Base-by-base conservation (phyloP, 257 asterid genomes). In the Datura wrightii region DNA sequence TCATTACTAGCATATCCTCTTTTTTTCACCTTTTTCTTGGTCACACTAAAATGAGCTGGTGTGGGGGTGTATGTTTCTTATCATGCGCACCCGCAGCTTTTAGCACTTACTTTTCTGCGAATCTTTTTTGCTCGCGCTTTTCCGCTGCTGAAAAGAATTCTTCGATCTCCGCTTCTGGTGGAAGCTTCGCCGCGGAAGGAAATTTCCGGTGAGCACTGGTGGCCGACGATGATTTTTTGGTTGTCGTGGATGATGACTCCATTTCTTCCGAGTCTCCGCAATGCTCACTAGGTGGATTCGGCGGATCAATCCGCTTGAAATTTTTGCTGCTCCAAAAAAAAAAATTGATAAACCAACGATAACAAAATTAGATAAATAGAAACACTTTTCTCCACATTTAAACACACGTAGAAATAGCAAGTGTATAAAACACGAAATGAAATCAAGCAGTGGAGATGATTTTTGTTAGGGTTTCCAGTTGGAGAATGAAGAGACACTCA, bases 61-160 rank as follows among this genome's bases (percentile, higher is more conserved):
- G 31, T 24, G 31, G 63, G 0, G 14, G 82, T 50, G 46, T 78
- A 52, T 24, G 46, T 76, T 76, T 31, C 63, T 78, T 78, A 78
- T 78, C 63, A 31, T 31, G 63, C 82, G 34, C 63, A 76, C 59
- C 59, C 1, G 4, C 16, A 48, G 42, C 42, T 74, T 48, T 74
- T 74, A 74, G 60, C 62, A 89, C 98, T 89, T 85, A 96, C 98
- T 94, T 94, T 85, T 94, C 97, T 18, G 87, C 79, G 74, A 94
- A 94, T 78, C 90, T 94, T 83, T 93, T 85, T 69, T 90, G 95
- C 86, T 94, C 92, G 83, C 62, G 84, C 91, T 92, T 94, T 86
- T 94, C 99, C 5, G 93, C 92, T 63, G 83, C 91, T 71, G 94
- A 41, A 89, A 96, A 96, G 86, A 96, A 93, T 76, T 93, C 98